Conservation (phyloP, 163 green algal species). For the Coccomyxa subellipsoidea region DNA sequence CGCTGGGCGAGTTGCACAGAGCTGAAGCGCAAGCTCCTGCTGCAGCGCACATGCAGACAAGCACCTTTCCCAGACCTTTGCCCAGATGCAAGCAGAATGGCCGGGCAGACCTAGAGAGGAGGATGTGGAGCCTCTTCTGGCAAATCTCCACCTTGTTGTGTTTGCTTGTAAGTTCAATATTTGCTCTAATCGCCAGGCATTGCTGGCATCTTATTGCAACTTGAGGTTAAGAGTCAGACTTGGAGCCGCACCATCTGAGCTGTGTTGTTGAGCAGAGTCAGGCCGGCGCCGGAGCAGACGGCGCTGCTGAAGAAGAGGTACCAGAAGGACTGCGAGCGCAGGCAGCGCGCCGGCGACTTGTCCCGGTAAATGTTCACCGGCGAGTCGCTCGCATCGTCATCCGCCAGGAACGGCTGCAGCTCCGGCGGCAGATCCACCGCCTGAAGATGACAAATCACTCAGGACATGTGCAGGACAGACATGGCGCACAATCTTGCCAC, state of each 20-base stretch:
- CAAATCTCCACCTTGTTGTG: too few species aligned
- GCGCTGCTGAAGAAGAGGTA: slow-evolving; percentile 19
- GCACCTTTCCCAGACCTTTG: too few species aligned
- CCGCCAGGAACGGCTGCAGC: slow-evolving; percentile 2
- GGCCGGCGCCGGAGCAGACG: slow-evolving; percentile 14
- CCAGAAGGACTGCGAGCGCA: slow-evolving; percentile 17
- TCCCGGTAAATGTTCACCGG: slow-evolving; percentile 4
- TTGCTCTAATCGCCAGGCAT: background rate
- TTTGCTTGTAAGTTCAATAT: background rate
- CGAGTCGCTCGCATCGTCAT: background rate
- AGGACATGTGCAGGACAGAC: too few species aligned
- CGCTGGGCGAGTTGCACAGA: too few species aligned
- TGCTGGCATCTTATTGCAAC: too few species aligned
- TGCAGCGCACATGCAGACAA: too few species aligned
- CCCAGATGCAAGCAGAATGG: too few species aligned
- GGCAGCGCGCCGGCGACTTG: slow-evolving; percentile 8
- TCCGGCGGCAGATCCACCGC: background rate
- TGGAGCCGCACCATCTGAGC: slow-evolving; percentile 21
- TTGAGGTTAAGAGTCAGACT: too few species aligned
- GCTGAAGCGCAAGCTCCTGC: too few species aligned
- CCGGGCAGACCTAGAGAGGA: too few species aligned
- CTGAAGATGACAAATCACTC: background rate
- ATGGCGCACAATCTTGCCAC: too few species aligned
- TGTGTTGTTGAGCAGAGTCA: slow-evolving; percentile 31
- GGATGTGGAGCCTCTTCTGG: too few species aligned